These are phyloP conservation scores for Hemileccinum impolitum DNA, from an alignment of 768 basidiomycete genomes.

Conservation along the genomic window DNA sequence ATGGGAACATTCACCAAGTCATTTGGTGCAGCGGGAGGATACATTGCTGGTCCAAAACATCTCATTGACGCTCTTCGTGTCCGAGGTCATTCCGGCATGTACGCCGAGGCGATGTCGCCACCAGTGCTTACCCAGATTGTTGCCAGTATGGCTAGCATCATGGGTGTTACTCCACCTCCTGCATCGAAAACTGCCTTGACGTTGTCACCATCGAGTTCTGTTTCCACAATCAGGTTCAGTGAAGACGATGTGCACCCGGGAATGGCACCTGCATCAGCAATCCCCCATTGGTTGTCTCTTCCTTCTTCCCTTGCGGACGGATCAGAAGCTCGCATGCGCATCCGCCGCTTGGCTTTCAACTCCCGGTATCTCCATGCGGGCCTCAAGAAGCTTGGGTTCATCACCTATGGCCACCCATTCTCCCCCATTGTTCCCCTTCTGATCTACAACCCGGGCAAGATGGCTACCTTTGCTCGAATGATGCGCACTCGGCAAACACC, in stretches of 20 bases:
- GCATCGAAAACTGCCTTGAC: slow-evolving; percentile 20
- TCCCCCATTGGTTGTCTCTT: slow-evolving; percentile 80
- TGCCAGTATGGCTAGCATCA: slow-evolving; percentile 93
- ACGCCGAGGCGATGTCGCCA: slow-evolving; percentile 89
- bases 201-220: slow-evolving; percentile 31
- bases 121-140: slow-evolving; percentile 88
- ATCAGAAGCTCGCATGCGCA: slow-evolving; percentile 74
- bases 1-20: slow-evolving; percentile 99
- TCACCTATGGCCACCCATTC: slow-evolving; percentile 88
- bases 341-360: slow-evolving; percentile 93
- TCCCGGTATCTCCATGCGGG: slow-evolving; percentile 86
- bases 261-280: slow-evolving; percentile 56
- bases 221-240: slow-evolving; percentile 25
- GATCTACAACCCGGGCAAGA: slow-evolving; percentile 91
- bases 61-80: slow-evolving; percentile 82
- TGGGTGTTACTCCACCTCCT: slow-evolving; percentile 64
- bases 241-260: slow-evolving; percentile 61
- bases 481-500: slow-evolving; percentile 77
- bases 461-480: slow-evolving; percentile 86
- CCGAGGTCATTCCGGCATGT: slow-evolving; percentile 75
- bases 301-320: slow-evolving; percentile 75
- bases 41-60: slow-evolving; percentile 80
- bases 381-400: slow-evolving; percentile 90
- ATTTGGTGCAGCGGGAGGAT: slow-evolving; percentile 92
- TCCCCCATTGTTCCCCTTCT: slow-evolving; percentile 93